Conservation (phyloP, 805 yeast species). For the Candida gorgasii region DNA sequence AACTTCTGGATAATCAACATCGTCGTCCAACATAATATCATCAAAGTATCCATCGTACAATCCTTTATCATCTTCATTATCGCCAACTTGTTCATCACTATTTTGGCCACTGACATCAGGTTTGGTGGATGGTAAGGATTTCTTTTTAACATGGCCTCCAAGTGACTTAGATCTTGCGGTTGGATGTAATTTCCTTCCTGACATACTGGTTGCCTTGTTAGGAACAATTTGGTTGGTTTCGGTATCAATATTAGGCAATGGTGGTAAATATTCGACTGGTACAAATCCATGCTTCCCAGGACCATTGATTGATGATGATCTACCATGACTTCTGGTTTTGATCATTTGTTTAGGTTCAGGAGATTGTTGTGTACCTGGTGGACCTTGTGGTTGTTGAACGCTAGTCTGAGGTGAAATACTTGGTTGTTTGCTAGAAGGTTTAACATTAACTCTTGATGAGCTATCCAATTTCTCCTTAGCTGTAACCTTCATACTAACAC, state of each 20-base stretch:
- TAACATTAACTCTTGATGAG: slow-evolving; percentile 10
- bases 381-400: slow-evolving; percentile 12
- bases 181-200: slow-evolving; percentile 57
- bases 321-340: slow-evolving; percentile 24
- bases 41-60: slow-evolving; percentile 55
- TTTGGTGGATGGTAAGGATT: slow-evolving; percentile 45
- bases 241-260: slow-evolving; percentile 42
- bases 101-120: slow-evolving; percentile 29
- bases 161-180: slow-evolving; percentile 86
- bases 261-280: slow-evolving; percentile 45
- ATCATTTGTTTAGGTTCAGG: slow-evolving; percentile 1
- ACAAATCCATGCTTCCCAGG: slow-evolving; percentile 38
- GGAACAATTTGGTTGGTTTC: slow-evolving; percentile 23
- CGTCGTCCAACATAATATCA: slow-evolving; percentile 49
- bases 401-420: slow-evolving; percentile 1
- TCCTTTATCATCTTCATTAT: slow-evolving; percentile 27
- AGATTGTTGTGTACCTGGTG: background rate
- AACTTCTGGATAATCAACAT: slow-evolving; percentile 29
- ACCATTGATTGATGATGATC: slow-evolving; percentile 32
- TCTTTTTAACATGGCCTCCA: slow-evolving; percentile 72
- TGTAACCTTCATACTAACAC: slow-evolving; percentile 62
- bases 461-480: slow-evolving; percentile 48
- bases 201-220: slow-evolving; percentile 7
- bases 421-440: slow-evolving; percentile 3
- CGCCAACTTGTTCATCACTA: slow-evolving; percentile 42